Base-by-base conservation (phyloP, 306 rosid genomes). In the Cucurbita ficifolia region DNA sequence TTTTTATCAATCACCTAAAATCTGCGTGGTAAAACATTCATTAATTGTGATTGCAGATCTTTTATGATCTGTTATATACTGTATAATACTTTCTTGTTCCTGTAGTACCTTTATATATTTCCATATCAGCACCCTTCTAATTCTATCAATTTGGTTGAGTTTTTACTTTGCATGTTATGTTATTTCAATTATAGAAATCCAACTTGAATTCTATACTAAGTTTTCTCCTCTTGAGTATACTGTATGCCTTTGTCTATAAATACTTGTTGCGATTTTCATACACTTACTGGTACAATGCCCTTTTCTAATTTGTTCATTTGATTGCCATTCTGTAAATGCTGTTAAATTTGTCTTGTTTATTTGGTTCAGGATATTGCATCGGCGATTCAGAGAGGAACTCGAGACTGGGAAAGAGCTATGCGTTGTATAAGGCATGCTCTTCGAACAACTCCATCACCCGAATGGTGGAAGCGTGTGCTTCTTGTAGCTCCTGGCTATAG, bases 381-480 rank as follows among this genome's bases (percentile, higher is more conserved):
- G 71, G 87, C 97, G 75, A 83, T 94, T 76, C 99, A 82, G 72
- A 90, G 83, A 81, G 99, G 99, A 75, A 89, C 95, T 83, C 87
- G 91, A 84, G 99, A 94, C 74, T 94, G 99, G 99, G 99, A 94
- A 82, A 86, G 99, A 82, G 97, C 97, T 62, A 70, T 94, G 68
- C 99, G 99, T 42, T 94, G 99, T 77, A 82, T 94, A 79, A 86
- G 96, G 81, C 99, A 94, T 76, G 97, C 97, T 77, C 87, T 94
- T 29, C 90, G 95, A 36, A 82, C 95, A 51, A 89, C 95, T 74
- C 99, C 99, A 58, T 94, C 99, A 60, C 99, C 99, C 65, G 99
- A 94, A 65, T 94, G 99, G 99, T 94, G 99, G 99, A 94, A 90
- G 84, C 95, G 97, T 13, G 96, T 91, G 77, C 89, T 94, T 76